These are phyloP conservation scores for Albifimbria verrucaria DNA, from an alignment of 2,329 filamentous ascomycete species.

Conservation along the genomic window DNA sequence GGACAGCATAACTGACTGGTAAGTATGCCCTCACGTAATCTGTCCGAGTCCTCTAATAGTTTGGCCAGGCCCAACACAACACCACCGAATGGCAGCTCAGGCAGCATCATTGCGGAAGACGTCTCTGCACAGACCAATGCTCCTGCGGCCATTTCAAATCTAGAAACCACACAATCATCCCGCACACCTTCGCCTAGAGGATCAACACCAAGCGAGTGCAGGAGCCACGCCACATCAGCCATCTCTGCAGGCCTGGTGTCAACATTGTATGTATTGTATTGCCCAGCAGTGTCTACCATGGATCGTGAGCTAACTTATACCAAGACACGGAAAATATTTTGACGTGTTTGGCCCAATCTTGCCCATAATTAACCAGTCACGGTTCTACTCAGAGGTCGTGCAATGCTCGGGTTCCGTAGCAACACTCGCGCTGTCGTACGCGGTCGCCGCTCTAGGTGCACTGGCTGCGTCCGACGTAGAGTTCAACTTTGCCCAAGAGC, in stretches of 20 bases:
- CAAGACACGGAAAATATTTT: constrained; percentile 4
- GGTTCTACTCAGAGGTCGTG: constrained; percentile 5
- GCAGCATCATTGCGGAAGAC: background rate
- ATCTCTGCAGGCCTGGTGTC: background rate
- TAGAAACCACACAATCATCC: background rate
- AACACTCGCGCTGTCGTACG: constrained; percentile 4
- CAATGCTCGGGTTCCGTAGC: background rate
- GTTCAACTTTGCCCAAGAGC: background rate
- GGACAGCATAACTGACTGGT: background rate
- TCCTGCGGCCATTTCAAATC: background rate
- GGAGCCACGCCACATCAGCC: background rate
- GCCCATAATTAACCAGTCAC: constrained; percentile 5
- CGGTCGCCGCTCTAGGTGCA: constrained; percentile 5
- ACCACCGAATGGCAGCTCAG: background rate
- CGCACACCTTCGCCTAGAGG: background rate
- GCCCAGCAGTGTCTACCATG: background rate
- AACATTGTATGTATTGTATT: background rate
- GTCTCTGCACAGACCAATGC: background rate
- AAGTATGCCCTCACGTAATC: background rate
- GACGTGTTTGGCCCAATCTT: constrained; percentile 6
- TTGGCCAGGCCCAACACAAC: background rate
- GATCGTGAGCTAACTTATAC: background rate
- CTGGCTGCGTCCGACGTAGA: background rate
- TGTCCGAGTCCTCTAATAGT: too few species aligned
- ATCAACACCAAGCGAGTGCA: background rate